These are phyloP conservation scores for Chaetoceros muelleri DNA, from an alignment of 108 stramenopile genomes.

Conservation along the genomic window DNA sequence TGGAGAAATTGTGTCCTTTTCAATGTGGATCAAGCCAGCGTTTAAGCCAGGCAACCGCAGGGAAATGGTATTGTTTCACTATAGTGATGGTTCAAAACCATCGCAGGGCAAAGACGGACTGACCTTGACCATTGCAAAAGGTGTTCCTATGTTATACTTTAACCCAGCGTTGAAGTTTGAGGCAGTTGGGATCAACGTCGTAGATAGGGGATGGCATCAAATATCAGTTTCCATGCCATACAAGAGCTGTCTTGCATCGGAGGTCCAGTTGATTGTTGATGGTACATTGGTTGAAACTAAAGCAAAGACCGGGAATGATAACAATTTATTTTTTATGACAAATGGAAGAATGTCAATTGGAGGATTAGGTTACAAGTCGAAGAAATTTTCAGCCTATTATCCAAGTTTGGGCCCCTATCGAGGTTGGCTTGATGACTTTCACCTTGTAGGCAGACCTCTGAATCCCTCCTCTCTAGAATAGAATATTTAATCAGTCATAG, in stretches of 20 bases:
- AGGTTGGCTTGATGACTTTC: no score
- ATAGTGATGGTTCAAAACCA: neutral
- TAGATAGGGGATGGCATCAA: constrained; percentile 6
- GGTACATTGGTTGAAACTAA: neutral
- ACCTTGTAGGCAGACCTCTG: no score
- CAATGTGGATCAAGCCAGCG: constrained; percentile 2
- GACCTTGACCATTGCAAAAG: neutral
- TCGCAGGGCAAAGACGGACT: neutral
- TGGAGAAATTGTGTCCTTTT: neutral
- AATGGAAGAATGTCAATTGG: constrained; percentile 1
- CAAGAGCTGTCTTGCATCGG: constrained; percentile 1
- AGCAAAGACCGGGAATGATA: neutral
- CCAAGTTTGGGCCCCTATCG: no score
- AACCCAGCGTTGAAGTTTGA: no score
- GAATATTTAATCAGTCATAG: no score
- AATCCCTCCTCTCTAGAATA: no score
- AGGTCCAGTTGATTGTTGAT: constrained; percentile 1
- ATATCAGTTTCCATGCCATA: constrained; percentile 1
- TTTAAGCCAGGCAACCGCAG: neutral
- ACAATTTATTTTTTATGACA: neutral
- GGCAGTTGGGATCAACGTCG: no score
- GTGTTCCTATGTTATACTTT: neutral
- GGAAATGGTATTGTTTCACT: constrained; percentile 1
- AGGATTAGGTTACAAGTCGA: neutral
- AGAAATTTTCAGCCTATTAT: no score